Conservation (phyloP, 2,329 filamentous ascomycete species). For the Colletotrichum navitas region DNA sequence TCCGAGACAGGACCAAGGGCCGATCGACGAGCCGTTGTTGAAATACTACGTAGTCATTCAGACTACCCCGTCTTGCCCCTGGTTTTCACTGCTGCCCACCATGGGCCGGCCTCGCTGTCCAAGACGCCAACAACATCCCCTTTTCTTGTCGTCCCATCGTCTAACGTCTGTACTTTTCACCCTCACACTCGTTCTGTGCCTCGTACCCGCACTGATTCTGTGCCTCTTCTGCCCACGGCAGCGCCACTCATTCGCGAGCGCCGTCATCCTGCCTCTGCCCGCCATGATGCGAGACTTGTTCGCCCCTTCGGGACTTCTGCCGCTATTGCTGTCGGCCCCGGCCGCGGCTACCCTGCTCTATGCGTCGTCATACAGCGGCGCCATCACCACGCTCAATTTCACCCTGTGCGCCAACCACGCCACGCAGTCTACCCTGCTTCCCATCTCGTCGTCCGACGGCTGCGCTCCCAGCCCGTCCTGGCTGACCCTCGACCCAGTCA, state of each 20-base stretch:
- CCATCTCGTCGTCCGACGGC: constrained; percentile 56
- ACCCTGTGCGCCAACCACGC: constrained; percentile 47
- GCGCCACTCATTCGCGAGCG: constrained; percentile 11
- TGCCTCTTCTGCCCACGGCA: constrained; percentile 1
- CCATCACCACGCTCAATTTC: constrained; percentile 62
- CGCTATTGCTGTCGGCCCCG: constrained; percentile 44
- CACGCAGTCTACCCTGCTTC: constrained; percentile 52
- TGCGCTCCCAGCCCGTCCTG: constrained; percentile 71
- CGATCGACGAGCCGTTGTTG: constrained; percentile 13
- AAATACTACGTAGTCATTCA: constrained; percentile 4
- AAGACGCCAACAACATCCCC: constrained; percentile 11
- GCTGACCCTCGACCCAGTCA: constrained; percentile 67
- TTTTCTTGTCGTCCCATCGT: not conserved
- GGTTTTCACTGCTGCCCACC: constrained; percentile 10
- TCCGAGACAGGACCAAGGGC: constrained; percentile 24
- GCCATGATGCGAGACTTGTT: constrained; percentile 42
- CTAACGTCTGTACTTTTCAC: constrained; percentile 1
- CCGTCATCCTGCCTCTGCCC: constrained; percentile 17
- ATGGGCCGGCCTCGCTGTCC: constrained; percentile 34
- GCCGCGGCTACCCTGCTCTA: constrained; percentile 58
- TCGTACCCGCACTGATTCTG: constrained; percentile 9
- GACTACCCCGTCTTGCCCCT: constrained; percentile 24
- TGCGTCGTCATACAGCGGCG: constrained; percentile 63
- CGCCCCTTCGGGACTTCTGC: constrained; percentile 34
- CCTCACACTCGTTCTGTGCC: constrained; percentile 17